phyloP scores from a whole-genome alignment of 495 filamentous ascomycete genomes.

The Astrothelium subdiscretum region DNA sequence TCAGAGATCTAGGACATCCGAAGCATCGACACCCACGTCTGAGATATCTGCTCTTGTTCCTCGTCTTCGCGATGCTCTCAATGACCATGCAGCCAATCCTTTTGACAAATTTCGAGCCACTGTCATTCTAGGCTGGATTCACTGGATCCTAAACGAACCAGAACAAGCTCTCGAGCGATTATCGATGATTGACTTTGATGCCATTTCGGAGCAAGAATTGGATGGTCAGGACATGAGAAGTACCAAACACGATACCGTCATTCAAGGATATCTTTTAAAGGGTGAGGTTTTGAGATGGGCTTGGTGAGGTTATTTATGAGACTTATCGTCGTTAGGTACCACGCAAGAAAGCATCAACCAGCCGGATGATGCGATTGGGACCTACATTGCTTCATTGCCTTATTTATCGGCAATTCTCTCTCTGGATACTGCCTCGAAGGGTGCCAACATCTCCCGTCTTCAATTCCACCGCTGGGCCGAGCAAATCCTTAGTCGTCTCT shows the following conservation, averaged over 20 bases:
- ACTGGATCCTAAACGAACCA: constrained; percentile 63
- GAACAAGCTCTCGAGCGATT: constrained; percentile 47
- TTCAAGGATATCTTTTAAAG: background rate
- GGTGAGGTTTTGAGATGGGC: background rate
- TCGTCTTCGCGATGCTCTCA: constrained; percentile 50
- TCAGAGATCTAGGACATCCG: constrained; percentile 28
- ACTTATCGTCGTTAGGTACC: constrained; percentile 30
- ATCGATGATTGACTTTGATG: constrained; percentile 26
- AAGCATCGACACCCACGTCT: constrained; percentile 32
- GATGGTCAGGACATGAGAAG: background rate
- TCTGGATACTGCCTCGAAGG: background rate
- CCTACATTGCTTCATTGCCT: constrained; percentile 50
- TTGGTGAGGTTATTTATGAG: background rate
- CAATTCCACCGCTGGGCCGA: constrained; percentile 70
- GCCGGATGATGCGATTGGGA: constrained; percentile 45
- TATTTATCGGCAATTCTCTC: constrained; percentile 40
- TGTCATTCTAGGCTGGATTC: constrained; percentile 71
- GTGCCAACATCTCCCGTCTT: constrained; percentile 26
- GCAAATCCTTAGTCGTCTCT: constrained; percentile 58
- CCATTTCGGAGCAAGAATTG: background rate
- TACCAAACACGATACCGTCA: background rate
- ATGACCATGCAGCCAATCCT: constrained; percentile 41
- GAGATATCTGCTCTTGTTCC: constrained; percentile 52
- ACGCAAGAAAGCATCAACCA: constrained; percentile 48
- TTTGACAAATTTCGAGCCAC: constrained; percentile 72